Evolutionary conservation across 2,329 filamentous ascomycete genomes (phyloP).

Genomic region (Lomentospora prolificans): DNA sequence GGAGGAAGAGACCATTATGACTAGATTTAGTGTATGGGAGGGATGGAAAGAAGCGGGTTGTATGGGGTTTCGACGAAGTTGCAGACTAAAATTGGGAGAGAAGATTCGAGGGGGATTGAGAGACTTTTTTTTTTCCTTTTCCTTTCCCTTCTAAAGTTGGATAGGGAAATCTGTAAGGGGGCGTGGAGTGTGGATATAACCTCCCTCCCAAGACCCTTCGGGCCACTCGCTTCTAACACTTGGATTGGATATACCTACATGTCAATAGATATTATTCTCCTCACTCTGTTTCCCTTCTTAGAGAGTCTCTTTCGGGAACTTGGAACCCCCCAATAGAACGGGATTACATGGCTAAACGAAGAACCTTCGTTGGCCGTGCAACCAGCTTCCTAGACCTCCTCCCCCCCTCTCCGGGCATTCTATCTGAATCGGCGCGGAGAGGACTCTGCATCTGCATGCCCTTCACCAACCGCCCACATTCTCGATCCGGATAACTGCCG

Average conservation of each 20-base stretch:
- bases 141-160: background rate
- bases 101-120: background rate
- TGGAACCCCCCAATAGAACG: background rate
- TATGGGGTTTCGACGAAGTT: background rate
- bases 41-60: background rate
- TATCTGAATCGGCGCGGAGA: conserved; percentile 5
- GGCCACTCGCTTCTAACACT: background rate
- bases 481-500: conserved; percentile 5
- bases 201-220: background rate
- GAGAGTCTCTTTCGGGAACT: background rate
- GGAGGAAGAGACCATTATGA: conserved; percentile 1
- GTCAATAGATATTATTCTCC: too few species aligned
- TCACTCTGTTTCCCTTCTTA: background rate
- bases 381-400: background rate
- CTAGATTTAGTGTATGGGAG: background rate
- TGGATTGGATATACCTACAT: conserved; percentile 1
- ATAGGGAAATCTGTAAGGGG: background rate
- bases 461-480: background rate
- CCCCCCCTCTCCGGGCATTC: background rate
- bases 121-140: background rate
- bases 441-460: background rate
- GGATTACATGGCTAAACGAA: background rate
- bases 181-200: background rate
- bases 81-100: background rate
- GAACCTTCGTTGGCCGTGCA: background rate